Percentiles rank a stretch among this genome's conserved stretches.
phyloP scores from a whole-genome alignment of 768 basidiomycete genomes.

The Serpula lacrymans region DNA sequence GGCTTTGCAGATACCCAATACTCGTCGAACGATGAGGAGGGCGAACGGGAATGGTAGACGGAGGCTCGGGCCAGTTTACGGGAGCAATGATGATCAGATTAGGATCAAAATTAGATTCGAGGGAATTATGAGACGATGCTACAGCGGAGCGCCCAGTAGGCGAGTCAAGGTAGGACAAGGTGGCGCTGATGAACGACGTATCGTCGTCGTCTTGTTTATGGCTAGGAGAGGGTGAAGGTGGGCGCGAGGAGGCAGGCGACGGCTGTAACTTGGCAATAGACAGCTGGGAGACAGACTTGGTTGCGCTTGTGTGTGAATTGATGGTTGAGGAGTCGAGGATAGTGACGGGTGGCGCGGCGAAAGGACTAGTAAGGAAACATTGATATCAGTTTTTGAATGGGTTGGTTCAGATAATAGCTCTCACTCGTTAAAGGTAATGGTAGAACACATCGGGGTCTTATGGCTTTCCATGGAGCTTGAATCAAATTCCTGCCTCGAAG shows the following conservation, averaged over 20 bases:
- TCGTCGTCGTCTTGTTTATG: constrained; percentile 8
- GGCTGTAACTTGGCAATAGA: constrained; percentile 8
- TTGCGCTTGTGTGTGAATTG: constrained; percentile 9
- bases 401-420: too few species aligned
- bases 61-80: constrained; percentile 20
- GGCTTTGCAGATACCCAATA: constrained; percentile 3
- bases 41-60: constrained; percentile 12
- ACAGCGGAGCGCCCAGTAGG: constrained; percentile 16
- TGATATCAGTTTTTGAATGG: too few species aligned
- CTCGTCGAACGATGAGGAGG: constrained; percentile 7
- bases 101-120: constrained; percentile 24
- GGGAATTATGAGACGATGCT: constrained; percentile 30
- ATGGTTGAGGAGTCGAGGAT: constrained; percentile 22
- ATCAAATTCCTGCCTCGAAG: too few species aligned
- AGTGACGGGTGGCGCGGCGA: constrained; percentile 17
- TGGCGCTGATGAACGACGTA: constrained; percentile 10
- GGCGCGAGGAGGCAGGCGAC: constrained; percentile 2
- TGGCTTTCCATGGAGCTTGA: too few species aligned
- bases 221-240: constrained; percentile 4
- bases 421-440: too few species aligned
- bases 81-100: constrained; percentile 6
- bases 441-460: too few species aligned
- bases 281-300: constrained; percentile 5
- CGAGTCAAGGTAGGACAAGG: constrained; percentile 19
- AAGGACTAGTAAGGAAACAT: too few species aligned